A percentile compares a stretch with the other conserved stretches of the same genome.
These are phyloP conservation scores for Juncus effusus DNA, from an alignment of 176 grass and related monocot species.

Conservation along the genomic window DNA sequence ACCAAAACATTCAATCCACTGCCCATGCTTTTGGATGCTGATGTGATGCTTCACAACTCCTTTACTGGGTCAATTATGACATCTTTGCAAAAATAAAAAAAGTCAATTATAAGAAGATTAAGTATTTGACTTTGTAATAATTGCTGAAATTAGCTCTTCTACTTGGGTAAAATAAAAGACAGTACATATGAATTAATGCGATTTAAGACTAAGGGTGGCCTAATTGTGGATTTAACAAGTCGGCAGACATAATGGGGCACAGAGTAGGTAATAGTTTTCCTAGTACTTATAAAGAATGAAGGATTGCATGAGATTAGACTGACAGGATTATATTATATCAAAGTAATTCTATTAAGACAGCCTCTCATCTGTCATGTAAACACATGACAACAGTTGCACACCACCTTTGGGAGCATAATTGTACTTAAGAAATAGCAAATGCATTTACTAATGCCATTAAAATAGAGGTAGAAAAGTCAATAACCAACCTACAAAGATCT, in stretches of 20 bases:
- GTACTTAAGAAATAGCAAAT: slow-evolving; percentile 3
- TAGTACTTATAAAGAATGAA: slow-evolving; percentile 5
- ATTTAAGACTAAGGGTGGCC: too few relatives aligned
- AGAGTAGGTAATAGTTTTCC: neutral
- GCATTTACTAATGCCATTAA: slow-evolving; percentile 14
- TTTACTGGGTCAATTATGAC: neutral
- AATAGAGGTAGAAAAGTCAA: slow-evolving; percentile 19
- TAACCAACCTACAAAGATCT: slow-evolving; percentile 20
- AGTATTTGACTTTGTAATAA: too few relatives aligned
- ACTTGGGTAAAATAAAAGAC: too few relatives aligned
- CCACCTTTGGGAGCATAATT: slow-evolving; percentile 3
- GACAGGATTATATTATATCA: slow-evolving; percentile 35
- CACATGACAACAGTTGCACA: slow-evolving; percentile 38
- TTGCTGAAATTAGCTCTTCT: too few relatives aligned
- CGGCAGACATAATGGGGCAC: neutral
- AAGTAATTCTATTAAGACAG: slow-evolving; percentile 30
- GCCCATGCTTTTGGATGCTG: slow-evolving; percentile 1
- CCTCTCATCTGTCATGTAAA: slow-evolving; percentile 28
- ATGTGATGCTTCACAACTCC: neutral
- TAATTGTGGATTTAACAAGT: too few relatives aligned
- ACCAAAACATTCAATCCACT: slow-evolving; percentile 24
- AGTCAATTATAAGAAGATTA: too few relatives aligned
- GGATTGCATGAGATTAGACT: slow-evolving; percentile 27
- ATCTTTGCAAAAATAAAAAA: too few relatives aligned
- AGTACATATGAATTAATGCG: too few relatives aligned